Base-by-base conservation (phyloP, 345 rosid genomes). In the Hibiscus tridactylites region DNA sequence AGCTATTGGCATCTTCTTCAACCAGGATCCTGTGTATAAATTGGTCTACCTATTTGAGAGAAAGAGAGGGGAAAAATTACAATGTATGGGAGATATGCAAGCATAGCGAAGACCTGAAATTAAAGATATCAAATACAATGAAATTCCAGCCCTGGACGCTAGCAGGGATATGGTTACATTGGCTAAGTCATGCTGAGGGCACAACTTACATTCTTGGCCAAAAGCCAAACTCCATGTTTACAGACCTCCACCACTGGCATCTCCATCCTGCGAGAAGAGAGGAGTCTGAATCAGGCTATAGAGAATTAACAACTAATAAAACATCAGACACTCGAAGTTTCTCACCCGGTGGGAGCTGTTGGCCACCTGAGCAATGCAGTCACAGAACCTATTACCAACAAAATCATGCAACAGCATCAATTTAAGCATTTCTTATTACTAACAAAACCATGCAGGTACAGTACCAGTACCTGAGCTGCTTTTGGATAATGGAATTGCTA, bases 341-440 rank as follows among this genome's bases (percentile, higher is more conserved):
- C 85, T 71, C 61, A 91, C 97, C 92, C 89, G 37, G 87, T 65
- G 67, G 79, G 92, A 83, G 97, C 91, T 70, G 93, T 89, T 82
- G 98, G 97, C 97, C 98, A 89, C 75, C 96, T 81, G 73, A 93
- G 83, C 80, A 93, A 42, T 71, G 93, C 96, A 47, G 88, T 89
- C 58, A 85, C 68, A 68, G 88, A 75, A 64, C 93, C 97, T 89
- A 77, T 13, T 42, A 68, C 19, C 49, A 70, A 74, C 61, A 11
- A 49, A 69, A 63, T 68, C 65, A 76, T 8, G 26, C 16, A 50
- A 29, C 28, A 65, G 17, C 73, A 33, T 71, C 53, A 33, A 52
- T 64, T 53, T 29, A 73, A 64, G 50, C n/a, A 61, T 50, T 60
- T 65, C 59, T 37, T 65, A 56, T 44, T 9, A 67, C n/a, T 21